Evolutionary conservation across 805 yeast species (phyloP).

Genomic region (Starmerella stigmatis): DNA sequence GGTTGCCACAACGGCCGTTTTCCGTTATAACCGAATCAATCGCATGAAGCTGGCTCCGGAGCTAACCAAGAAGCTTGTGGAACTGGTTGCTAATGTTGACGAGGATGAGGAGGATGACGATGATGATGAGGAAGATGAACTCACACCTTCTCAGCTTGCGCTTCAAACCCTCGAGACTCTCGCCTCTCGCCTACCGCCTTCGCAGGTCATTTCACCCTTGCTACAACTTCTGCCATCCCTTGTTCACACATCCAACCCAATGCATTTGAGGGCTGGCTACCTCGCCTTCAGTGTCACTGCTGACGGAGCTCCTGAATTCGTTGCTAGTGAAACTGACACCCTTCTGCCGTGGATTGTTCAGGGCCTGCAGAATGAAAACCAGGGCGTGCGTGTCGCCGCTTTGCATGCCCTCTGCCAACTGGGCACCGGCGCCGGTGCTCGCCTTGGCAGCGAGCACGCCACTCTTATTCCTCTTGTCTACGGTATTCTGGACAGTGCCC

Average conservation of each 20-base stretch:
- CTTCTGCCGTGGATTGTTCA: slow-evolving; percentile 60
- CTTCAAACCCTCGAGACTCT: slow-evolving; percentile 68
- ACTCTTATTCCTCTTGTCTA: slow-evolving; percentile 76
- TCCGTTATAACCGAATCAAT: slow-evolving; percentile 69
- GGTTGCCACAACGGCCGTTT: slow-evolving; percentile 63
- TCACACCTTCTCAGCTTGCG: slow-evolving; percentile 65
- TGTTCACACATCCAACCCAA: slow-evolving; percentile 47
- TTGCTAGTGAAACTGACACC: slow-evolving; percentile 62
- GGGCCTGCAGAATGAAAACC: slow-evolving; percentile 67
- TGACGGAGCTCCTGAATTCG: slow-evolving; percentile 89
- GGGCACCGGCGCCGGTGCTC: slow-evolving; percentile 75
- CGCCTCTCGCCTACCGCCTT: slow-evolving; percentile 79
- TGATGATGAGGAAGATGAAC: slow-evolving; percentile 89
- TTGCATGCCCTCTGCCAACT: slow-evolving; percentile 67
- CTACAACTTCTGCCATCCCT: slow-evolving; percentile 39
- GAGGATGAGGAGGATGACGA: slow-evolving; percentile 75
- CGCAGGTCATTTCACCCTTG: slow-evolving; percentile 77
- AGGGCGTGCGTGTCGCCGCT: slow-evolving; percentile 76
- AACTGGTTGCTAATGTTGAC: slow-evolving; percentile 66
- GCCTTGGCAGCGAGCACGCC: slow-evolving; percentile 74
- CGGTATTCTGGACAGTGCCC: slow-evolving; percentile 74
- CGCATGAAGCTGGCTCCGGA: slow-evolving; percentile 76
- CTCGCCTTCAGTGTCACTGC: slow-evolving; percentile 72
- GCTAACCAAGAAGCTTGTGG: slow-evolving; percentile 60
- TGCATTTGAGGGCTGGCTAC: slow-evolving; percentile 79